Conservation (phyloP, 2,329 filamentous ascomycete genomes). For the Xylariaceae sp. region DNA sequence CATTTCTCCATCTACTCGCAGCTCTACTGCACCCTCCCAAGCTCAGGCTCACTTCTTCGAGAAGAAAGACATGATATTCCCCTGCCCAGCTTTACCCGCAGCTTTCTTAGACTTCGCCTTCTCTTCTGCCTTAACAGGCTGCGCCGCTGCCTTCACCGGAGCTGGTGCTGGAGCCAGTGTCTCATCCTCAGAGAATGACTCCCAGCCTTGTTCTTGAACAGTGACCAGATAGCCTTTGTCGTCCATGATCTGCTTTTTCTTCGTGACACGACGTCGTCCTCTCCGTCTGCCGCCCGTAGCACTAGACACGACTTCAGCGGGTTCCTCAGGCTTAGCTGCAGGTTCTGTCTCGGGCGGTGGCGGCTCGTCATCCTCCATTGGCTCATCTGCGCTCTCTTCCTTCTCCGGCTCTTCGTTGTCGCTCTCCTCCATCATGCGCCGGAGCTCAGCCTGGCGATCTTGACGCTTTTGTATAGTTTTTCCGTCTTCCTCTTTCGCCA, state of each 20-base stretch:
- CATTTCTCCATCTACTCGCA: neutral
- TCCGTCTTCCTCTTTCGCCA: slow-evolving; percentile 22
- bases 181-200: slow-evolving; percentile 34
- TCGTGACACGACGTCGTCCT: slow-evolving; percentile 29
- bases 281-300: slow-evolving; percentile 26
- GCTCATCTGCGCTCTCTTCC: slow-evolving; percentile 23
- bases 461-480: slow-evolving; percentile 22
- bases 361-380: slow-evolving; percentile 25
- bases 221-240: slow-evolving; percentile 34
- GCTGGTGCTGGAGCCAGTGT: slow-evolving; percentile 16
- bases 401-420: slow-evolving; percentile 26
- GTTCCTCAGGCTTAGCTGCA: slow-evolving; percentile 22
- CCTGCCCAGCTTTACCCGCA: slow-evolving; percentile 24
- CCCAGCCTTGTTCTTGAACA: slow-evolving; percentile 32
- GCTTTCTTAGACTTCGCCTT: slow-evolving; percentile 26
- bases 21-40: neutral
- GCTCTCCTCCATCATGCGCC: slow-evolving; percentile 34
- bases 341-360: slow-evolving; percentile 18
- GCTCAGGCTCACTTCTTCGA: slow-evolving; percentile 26
- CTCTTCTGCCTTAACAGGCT: slow-evolving; percentile 19
- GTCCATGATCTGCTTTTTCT: slow-evolving; percentile 33
- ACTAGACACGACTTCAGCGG: slow-evolving; percentile 27
- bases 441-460: slow-evolving; percentile 28
- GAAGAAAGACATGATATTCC: slow-evolving; percentile 35
- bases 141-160: slow-evolving; percentile 23